A percentile compares a stretch with the other conserved stretches of the same genome.
Conservation (phyloP, 768 basidiomycete species). For the Favolaschia claudopus region DNA sequence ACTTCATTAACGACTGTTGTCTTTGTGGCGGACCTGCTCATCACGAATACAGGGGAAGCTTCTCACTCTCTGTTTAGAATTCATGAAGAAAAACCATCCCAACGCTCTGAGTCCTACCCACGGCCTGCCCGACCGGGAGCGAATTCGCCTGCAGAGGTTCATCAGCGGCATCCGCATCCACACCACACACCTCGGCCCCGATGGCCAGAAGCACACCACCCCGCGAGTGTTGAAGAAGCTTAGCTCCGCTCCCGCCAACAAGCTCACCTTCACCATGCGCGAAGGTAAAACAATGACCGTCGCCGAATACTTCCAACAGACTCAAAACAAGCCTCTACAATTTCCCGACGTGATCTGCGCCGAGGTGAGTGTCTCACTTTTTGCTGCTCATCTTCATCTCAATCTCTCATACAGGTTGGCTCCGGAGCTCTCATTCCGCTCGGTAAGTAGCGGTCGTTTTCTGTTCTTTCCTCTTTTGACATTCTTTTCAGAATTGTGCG, state of each 20-base stretch:
- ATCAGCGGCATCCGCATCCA: constrained; percentile 49
- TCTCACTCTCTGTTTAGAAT: constrained; percentile 55
- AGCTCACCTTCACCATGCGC: constrained; percentile 52
- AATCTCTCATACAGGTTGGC: constrained; percentile 60
- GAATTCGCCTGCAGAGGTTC: constrained; percentile 57
- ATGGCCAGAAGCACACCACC: constrained; percentile 29
- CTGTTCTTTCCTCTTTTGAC: not conserved
- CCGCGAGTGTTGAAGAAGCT: constrained; percentile 59
- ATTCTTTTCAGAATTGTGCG: constrained; percentile 58
- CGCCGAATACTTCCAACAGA: constrained; percentile 61
- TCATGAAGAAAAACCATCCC: constrained; percentile 44
- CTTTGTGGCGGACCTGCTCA: too few relatives aligned
- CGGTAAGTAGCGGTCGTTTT: not conserved
- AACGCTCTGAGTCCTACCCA: constrained; percentile 46
- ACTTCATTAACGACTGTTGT: too few relatives aligned
- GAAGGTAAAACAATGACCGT: constrained; percentile 57
- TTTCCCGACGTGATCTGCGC: constrained; percentile 73
- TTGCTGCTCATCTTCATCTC: not conserved
- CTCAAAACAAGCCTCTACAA: constrained; percentile 59
- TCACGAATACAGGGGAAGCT: constrained; percentile 56
- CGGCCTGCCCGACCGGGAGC: constrained; percentile 56
- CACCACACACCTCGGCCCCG: constrained; percentile 24
- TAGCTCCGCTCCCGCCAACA: constrained; percentile 46
- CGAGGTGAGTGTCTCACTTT: constrained; percentile 52
- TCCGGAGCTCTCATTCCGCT: constrained; percentile 71